phyloP scores from a whole-genome alignment of 2,329 filamentous ascomycete genomes.

The Dryadomyces quercivorus region DNA sequence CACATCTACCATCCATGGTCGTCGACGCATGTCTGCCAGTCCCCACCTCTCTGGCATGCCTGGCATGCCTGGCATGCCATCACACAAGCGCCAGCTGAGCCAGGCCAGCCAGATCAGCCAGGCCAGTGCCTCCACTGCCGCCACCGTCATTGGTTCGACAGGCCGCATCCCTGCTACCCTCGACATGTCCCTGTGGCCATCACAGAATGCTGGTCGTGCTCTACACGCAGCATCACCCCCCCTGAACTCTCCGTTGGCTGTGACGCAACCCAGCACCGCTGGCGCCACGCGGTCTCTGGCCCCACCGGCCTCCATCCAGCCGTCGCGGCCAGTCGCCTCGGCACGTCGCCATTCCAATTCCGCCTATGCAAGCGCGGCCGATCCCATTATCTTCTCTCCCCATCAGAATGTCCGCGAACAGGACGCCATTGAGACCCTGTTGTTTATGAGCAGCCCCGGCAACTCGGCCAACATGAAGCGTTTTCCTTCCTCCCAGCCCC shows the following conservation, averaged over 20 bases:
- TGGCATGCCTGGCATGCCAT: constrained; percentile 23
- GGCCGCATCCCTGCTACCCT: not conserved
- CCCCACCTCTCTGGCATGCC: constrained; percentile 31
- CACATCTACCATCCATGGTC: constrained; percentile 40
- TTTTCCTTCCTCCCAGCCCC: constrained; percentile 29
- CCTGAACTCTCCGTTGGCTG: constrained; percentile 8
- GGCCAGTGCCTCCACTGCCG: constrained; percentile 5
- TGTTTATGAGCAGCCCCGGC: constrained; percentile 72
- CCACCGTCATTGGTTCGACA: not conserved
- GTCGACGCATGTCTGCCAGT: constrained; percentile 40
- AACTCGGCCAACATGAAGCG: constrained; percentile 54
- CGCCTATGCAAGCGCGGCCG: constrained; percentile 26
- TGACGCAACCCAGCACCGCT: constrained; percentile 14
- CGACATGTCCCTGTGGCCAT: constrained; percentile 5
- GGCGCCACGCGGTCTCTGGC: constrained; percentile 31
- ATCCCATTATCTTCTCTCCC: constrained; percentile 52
- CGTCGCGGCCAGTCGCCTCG: constrained; percentile 25
- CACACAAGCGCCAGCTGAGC: constrained; percentile 19
- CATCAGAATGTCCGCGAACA: constrained; percentile 62
- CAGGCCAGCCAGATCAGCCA: constrained; percentile 5
- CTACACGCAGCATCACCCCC: constrained; percentile 2
- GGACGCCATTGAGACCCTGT: constrained; percentile 66
- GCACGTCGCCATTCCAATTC: constrained; percentile 38
- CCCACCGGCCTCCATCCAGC: constrained; percentile 42
- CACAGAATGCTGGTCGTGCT: constrained; percentile 1